Evolutionary conservation across 1,284 basidiomycete species (phyloP).

Genomic region (Apiotrichum sp.): DNA sequence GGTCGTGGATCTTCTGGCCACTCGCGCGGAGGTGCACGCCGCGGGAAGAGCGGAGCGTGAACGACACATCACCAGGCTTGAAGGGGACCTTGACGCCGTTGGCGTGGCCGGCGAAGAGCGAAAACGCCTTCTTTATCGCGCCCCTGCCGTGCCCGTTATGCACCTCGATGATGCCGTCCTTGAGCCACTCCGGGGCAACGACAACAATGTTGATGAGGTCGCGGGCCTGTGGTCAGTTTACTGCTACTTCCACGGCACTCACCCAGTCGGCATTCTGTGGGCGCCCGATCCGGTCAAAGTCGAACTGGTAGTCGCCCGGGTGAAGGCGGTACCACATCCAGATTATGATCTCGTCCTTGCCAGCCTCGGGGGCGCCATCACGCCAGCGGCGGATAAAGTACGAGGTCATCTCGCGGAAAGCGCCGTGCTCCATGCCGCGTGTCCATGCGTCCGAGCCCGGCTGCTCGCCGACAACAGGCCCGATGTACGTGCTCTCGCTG

Average conservation of each 20-base stretch:
- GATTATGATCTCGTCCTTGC: constrained; percentile 14
- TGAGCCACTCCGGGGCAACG: constrained; percentile 13
- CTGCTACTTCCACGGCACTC: constrained; percentile 12
- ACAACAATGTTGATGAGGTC: constrained; percentile 42
- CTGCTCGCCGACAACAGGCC: constrained; percentile 40
- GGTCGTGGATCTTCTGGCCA: constrained; percentile 22
- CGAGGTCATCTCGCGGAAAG: constrained; percentile 38
- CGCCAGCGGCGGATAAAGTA: constrained; percentile 35
- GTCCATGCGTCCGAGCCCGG: constrained; percentile 45
- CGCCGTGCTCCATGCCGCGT: constrained; percentile 38
- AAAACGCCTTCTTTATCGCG: not conserved
- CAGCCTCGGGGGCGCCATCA: constrained; percentile 16
- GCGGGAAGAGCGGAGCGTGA: constrained; percentile 21
- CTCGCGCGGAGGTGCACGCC: constrained; percentile 25
- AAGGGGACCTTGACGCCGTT: constrained; percentile 32
- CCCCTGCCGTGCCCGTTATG: constrained; percentile 15
- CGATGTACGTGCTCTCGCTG: constrained; percentile 45
- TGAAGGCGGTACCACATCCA: constrained; percentile 43
- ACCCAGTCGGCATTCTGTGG: constrained; percentile 42
- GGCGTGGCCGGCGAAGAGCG: constrained; percentile 15
- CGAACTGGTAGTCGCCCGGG: constrained; percentile 17
- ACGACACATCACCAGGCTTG: constrained; percentile 29
- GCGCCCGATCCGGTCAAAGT: constrained; percentile 27
- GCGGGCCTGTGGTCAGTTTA: constrained; percentile 27
- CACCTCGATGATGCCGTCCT: constrained; percentile 14